Base-by-base conservation (phyloP, 495 filamentous ascomycete species). In the Trichoderma virens region DNA sequence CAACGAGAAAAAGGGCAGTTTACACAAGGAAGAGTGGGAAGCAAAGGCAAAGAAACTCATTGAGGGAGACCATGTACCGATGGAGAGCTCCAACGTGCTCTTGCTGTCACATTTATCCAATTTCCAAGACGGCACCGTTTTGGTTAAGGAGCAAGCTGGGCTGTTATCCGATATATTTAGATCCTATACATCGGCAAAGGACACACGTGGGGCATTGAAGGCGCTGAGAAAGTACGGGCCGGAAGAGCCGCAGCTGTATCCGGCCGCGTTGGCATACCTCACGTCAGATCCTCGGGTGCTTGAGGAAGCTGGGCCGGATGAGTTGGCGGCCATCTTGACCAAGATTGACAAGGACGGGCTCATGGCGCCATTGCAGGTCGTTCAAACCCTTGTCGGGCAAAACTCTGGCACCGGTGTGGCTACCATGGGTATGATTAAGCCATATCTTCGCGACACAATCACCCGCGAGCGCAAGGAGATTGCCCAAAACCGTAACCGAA, bases 351-450 rank as follows among this genome's bases (percentile, higher is more conserved):
- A 88, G 63, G 90, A 94, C 66, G 89, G 91, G 16, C 83, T 98
- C 14, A 95, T 98, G 90, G 93, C 95, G 16, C 94, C 94, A 1
- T 80, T 98, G 28, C 93, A 98, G 73, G 94, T 98, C 16, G 94
- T 98, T 18, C 94, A 98, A 73, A 92, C 95, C 2, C 79, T 98
- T 13, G 90, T 87, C 65, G 70, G 73, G 51, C 73, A 78, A 47
- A 28, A 83, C 30, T 92, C 91, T 70, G 86, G 83, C 30, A 28
- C 59, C 28, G 64, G 64, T 5, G 92, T 97, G 8, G 93, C 94
- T 1, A 97, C 92, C 1, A 97, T 98, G 90, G 94, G 95, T 35
- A 90, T 97, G 79, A 87, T 98, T 54, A 98, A 97, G 79, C 87
- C 86, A 31, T 98, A 98, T 71, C 86, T 98, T 5, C 85, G 87